Evolutionary conservation across 2,329 filamentous ascomycete species (phyloP).

Genomic region (Fusarium denticulatum): DNA sequence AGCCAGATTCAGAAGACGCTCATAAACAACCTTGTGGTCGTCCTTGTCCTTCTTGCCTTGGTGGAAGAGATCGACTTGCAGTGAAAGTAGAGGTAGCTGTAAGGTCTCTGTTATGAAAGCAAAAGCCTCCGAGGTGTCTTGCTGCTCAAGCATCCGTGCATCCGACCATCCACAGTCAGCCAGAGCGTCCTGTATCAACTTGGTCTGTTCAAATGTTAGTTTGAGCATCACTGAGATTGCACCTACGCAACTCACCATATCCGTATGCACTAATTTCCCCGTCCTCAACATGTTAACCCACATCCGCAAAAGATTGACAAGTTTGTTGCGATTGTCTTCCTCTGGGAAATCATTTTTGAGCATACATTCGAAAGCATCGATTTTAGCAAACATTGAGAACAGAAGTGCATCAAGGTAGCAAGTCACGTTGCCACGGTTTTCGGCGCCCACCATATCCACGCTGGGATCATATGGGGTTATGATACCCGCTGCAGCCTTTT

Average conservation of each 20-base stretch:
- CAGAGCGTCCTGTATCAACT: slow-evolving; percentile 82
- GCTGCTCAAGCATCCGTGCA: slow-evolving; percentile 79
- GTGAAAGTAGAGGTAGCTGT: slow-evolving; percentile 83
- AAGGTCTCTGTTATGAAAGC: slow-evolving; percentile 92
- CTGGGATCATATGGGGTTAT: slow-evolving; percentile 78
- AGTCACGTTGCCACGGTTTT: slow-evolving; percentile 87
- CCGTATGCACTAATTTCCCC: slow-evolving; percentile 84
- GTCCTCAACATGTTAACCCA: slow-evolving; percentile 94
- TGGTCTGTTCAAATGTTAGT: slow-evolving; percentile 65
- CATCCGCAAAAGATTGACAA: slow-evolving; percentile 81
- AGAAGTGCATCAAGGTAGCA: slow-evolving; percentile 93
- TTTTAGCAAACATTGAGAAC: slow-evolving; percentile 93
- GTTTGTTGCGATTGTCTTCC: slow-evolving; percentile 74
- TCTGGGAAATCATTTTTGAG: slow-evolving; percentile 77
- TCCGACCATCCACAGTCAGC: slow-evolving; percentile 90
- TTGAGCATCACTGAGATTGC: not conserved
- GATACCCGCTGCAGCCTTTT: slow-evolving; percentile 82
- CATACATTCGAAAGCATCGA: slow-evolving; percentile 93
- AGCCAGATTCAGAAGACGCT: slow-evolving; percentile 88
- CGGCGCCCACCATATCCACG: slow-evolving; percentile 81
- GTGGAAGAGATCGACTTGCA: slow-evolving; percentile 96
- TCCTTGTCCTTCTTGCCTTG: slow-evolving; percentile 85
- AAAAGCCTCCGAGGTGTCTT: slow-evolving; percentile 96
- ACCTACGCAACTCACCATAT: slow-evolving; percentile 69
- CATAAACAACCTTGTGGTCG: slow-evolving; percentile 95